Percentiles rank a stretch among this genome's conserved stretches.
Evolutionary conservation across 129 eudicot genomes (phyloP).

Genomic region (Mikania micrantha): DNA sequence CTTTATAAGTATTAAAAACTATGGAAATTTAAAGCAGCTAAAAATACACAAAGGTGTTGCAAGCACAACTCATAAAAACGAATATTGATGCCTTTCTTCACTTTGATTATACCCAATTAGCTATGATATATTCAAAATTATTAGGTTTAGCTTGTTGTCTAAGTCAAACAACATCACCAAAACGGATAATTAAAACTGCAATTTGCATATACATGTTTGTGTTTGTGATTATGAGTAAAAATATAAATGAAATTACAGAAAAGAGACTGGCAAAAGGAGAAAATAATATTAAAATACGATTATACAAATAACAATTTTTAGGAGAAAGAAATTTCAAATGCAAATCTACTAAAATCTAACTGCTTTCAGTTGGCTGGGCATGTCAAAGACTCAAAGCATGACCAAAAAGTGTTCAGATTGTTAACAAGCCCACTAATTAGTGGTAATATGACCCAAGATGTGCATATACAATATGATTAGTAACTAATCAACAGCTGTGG

Average conservation of each 20-base stretch:
- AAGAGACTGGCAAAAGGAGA: background rate
- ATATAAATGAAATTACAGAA: background rate
- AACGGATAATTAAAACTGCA: background rate
- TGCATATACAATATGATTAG: slow-evolving; percentile 11
- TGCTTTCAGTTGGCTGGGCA: slow-evolving; percentile 5
- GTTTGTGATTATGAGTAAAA: background rate
- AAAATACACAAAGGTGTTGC: background rate
- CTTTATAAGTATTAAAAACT: background rate
- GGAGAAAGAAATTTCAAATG: background rate
- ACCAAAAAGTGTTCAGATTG: background rate
- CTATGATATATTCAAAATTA: background rate
- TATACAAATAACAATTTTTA: background rate
- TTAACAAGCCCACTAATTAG: slow-evolving; percentile 19
- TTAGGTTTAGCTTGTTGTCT: background rate
- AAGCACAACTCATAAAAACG: background rate
- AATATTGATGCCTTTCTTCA: background rate
- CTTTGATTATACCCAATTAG: background rate
- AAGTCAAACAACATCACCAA: background rate
- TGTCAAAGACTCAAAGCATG: background rate
- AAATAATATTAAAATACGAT: background rate
- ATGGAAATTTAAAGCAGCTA: background rate
- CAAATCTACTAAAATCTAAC: slow-evolving; percentile 6
- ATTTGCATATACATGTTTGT: background rate
- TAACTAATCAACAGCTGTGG: background rate
- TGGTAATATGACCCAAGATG: slow-evolving; percentile 6